Base-by-base conservation (phyloP, 192 early-diverging fungal genomes). In the Thamnidium elegans region DNA sequence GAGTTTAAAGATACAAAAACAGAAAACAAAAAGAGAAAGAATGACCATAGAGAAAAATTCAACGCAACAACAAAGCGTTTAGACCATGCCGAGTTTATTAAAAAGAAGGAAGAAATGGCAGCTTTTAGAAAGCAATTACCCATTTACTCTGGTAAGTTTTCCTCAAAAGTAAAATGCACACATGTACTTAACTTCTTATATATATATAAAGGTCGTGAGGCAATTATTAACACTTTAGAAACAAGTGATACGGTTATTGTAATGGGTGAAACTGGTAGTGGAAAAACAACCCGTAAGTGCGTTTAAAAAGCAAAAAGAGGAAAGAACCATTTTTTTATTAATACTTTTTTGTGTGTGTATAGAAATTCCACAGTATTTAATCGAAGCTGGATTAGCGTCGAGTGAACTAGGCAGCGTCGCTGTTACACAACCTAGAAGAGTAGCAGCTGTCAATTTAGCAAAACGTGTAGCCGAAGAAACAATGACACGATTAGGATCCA, bases 301-400 rank as follows among this genome's bases (percentile, higher is more conserved):
- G 21, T 58, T 50, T 21, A n/a, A n/a, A n/a, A n/a, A n/a, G n/a
- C 0, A 32, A 6, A 3, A 15, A 11, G n/a, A 23, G 9, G 10
- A 17, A 39, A 5, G 8, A 61, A 23, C n/a, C 19, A 31, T 20
- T 45, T 9, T 17, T 43, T 21, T n/a, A 23, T 66, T 42, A 30
- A 4, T 26, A 55, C 7, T 30, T 45, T 11, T 31, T 59, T 8
- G 17, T 74, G n/a, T n/a, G n/a, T n/a, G n/a, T 47, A 45, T 71
- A 74, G 81, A 97, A 71, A 92, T 96, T n/a, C 95, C 97, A 14
- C 97, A 97, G 73, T 97, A 90, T 63, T 81, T 99, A 4, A 66
- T 90, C 10, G 90, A 95, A 56, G 72, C 80, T 5, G 87, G 81
- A 50, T 67, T 84, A 63, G 81, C 70, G 31, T 79, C 76, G 62